These are phyloP conservation scores for Ustilago lituana DNA, from an alignment of 1,284 basidiomycete species.

Conservation along the genomic window DNA sequence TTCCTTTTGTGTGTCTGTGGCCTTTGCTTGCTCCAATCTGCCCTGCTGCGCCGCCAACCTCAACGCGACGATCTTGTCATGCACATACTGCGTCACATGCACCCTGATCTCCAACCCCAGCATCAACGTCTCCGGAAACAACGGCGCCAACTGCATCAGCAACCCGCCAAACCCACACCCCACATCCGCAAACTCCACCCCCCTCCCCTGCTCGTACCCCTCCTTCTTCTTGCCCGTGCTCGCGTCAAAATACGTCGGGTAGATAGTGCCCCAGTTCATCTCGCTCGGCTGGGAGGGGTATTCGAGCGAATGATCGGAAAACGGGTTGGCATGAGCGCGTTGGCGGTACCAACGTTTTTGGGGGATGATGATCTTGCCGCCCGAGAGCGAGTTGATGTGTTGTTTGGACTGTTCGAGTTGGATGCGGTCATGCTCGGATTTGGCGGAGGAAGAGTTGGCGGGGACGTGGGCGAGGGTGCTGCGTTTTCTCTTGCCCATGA, in stretches of 20 bases:
- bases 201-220: conserved; percentile 66
- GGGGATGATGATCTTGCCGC: conserved; percentile 53
- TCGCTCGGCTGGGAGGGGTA: conserved; percentile 83
- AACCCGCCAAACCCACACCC: conserved; percentile 98
- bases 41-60: conserved; percentile 71
- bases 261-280: conserved; percentile 88
- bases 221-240: conserved; percentile 11
- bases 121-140: conserved; percentile 92
- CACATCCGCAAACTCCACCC: conserved; percentile 93
- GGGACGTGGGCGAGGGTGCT: conserved; percentile 28
- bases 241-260: conserved; percentile 75
- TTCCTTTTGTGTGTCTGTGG: neutral
- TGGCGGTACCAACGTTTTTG: conserved; percentile 97
- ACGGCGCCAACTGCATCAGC: conserved; percentile 85
- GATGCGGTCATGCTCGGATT: conserved; percentile 37
- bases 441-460: conserved; percentile 19
- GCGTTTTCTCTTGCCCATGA: conserved; percentile 42
- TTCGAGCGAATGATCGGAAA: conserved; percentile 90
- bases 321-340: conserved; percentile 96
- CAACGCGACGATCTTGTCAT: conserved; percentile 89
- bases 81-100: conserved; percentile 94
- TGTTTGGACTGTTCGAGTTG: conserved; percentile 37
- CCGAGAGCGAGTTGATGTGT: conserved; percentile 55
- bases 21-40: conserved; percentile 17
- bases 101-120: conserved; percentile 97